Base-by-base conservation (phyloP, 257 asterid genomes). In the Ajuga chamaepitys region DNA sequence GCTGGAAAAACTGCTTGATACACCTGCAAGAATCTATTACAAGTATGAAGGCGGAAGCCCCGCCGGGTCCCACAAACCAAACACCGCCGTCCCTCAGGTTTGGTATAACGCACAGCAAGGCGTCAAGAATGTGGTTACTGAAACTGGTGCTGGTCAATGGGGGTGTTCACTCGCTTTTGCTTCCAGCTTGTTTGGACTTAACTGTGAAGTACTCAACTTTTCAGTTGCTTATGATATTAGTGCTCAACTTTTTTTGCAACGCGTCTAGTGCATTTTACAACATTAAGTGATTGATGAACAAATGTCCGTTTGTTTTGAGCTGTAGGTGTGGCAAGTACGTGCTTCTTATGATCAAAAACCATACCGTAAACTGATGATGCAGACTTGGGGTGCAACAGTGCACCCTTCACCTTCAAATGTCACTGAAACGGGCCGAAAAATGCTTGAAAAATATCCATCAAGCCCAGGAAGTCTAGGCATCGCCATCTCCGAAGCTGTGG, bases 101-200 rank as follows among this genome's bases (percentile, higher is more conserved):
- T 93, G 96, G 94, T 89, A 89, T 28, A 93, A 93, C 58, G 87
- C 89, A 1, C 88, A 83, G 81, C 82, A 76, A 72, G 94, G 94
- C 1, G 89, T 93, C 28, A 82, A 81, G 81, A 87, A 84, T 54
- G 64, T 93, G 0, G 99, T 89, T 14, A 87, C 97, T 0, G 98
- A 89, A 74, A 92, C 98, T 1, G 98, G 98, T 22, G 98, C 98
- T 9, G 97, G 98, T 7, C 98, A 92, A 63, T 92, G 98, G 97
- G 97, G 98, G 60, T 77, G 96, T 44, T 77, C 98, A 2, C 47
- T 92, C 61, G 95, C 98, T 26, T 93, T 93, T 61, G 91, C 97
- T 3, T 84, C 85, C 74, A 81, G 90, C 89, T 86, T 93, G 72
- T 89, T 93, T 70, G 91, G 74, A 63, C 87, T 93, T 57, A 72